Evolutionary conservation across 2,329 filamentous ascomycete genomes (phyloP), one percentile per base, ranked within the genome.

Genomic region (Scedosporium apiospermum): DNA sequence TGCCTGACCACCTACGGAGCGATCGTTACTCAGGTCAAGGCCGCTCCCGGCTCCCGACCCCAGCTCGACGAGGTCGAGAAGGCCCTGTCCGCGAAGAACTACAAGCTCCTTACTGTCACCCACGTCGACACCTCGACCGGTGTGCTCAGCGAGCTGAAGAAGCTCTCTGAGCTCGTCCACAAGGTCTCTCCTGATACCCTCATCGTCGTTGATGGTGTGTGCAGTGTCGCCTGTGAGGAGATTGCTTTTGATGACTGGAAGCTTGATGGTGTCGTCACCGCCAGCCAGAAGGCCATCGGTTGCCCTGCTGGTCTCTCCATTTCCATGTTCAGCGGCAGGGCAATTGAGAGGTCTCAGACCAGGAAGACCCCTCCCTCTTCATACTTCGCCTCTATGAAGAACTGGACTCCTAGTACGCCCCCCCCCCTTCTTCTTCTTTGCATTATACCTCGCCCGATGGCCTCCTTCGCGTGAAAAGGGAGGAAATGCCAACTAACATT

Each of bases 111-210:
- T 70, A 98, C 93, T 51, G 89, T 98, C 67, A 99, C 95, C 10
- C 95, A 99, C 74, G 93, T 97, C 65, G 95, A 99, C 73, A 99
- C 95, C 26, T 97, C 93, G 3, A 99, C 95, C 44, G 95, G 95
- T 68, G 95, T 99, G 27, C 80, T 99, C 59, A 96, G 90, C 71
- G 93, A 98, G 74, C 85, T 98, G 70, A 88, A 96, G 80, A 80
- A 86, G 63, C 80, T 99, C 63, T 86, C 91, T 41, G 89, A 93
- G 71, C 80, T 96, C 59, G 90, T 98, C 60, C 89, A 89, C 74
- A 83, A 84, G 61, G 90, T 97, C 66, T 96, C 91, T 65, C 95
- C 95, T 0, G 88, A 96, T 61, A 99, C 95, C 1, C 82, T 99
- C 62, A 78, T 99, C 65, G 84, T 98, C 60, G 93, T 97, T 62